These are phyloP conservation scores for Lachnellula subtilissima DNA, from an alignment of 2,329 filamentous ascomycete species.

Conservation along the genomic window DNA sequence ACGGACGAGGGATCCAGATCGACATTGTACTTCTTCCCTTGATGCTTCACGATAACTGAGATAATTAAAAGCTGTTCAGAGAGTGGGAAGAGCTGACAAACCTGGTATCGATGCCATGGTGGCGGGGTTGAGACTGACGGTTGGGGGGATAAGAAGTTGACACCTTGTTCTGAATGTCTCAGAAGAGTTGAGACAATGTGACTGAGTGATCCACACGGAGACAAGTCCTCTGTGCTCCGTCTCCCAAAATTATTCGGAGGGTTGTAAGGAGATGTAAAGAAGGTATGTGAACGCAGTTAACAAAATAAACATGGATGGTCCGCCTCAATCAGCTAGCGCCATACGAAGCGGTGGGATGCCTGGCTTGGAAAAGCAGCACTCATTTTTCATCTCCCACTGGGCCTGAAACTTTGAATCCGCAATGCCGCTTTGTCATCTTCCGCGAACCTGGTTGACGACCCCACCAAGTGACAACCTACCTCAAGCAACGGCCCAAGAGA, in stretches of 20 bases:
- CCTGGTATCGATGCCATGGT: constrained; percentile 33
- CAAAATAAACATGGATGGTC: background rate
- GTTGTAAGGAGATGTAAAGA: background rate
- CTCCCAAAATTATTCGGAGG: background rate
- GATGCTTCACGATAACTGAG: constrained; percentile 86
- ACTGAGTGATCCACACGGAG: background rate
- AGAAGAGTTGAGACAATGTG: background rate
- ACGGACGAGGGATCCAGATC: constrained; percentile 80
- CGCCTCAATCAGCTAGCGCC: constrained; percentile 1
- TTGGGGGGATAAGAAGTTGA: constrained; percentile 7
- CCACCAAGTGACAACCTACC: constrained; percentile 24
- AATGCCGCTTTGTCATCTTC: no score
- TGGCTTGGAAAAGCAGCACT: no score
- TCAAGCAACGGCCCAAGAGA: background rate
- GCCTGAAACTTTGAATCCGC: no score
- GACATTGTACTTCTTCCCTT: constrained; percentile 91
- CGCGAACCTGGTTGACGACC: background rate
- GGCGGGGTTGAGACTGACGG: constrained; percentile 20
- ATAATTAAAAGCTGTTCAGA: constrained; percentile 13
- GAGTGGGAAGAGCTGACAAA: constrained; percentile 13
- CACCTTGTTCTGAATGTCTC: background rate
- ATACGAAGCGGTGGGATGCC: constrained; percentile 8
- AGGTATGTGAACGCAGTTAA: background rate
- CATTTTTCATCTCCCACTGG: no score
- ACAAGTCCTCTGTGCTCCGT: background rate